Evolutionary conservation across 1,284 basidiomycete genomes (phyloP), one percentile per base, ranked within the genome.

Genomic region (Pascua guehoae): DNA sequence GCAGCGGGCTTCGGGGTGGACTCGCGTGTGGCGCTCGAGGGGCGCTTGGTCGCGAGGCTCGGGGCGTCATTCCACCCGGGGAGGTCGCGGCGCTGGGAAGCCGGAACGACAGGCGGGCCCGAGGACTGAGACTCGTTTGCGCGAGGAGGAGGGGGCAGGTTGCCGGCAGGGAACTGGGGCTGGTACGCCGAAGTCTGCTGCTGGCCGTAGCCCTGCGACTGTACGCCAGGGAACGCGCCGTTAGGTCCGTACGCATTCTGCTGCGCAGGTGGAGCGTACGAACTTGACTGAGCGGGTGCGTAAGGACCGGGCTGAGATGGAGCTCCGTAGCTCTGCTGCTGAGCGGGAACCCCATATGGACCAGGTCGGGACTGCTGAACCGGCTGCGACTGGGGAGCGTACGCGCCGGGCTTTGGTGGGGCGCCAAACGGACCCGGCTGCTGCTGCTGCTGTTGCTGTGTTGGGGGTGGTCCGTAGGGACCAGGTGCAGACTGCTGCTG

Each of bases 41-140:
- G 82, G n/a, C 76, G 68, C 51, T 85, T 85, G 50, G 81, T 79
- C 12, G 82, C 67, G 9, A 83, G 66, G 14, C 60, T 66, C 1
- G 76, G 74, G 5, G 79, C 76, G 2, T 98, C 94, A 70, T 98
- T 98, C 93, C 93, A 98, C 0, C 90, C 91, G 11, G 85, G 84
- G 45, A 86, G 85, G 59, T 88, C 88, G 44, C 79, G 76, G 32
- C 76, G 68, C 51, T 72, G 70, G 32, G 74, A 69, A 11, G 73
- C 76, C 2, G 77, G 69, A 17, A 77, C 62, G 15, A 70, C 60
- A 15, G 67, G 66, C 2, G 66, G 64, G 18, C 65, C 63, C 14
- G 60, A 58, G 39, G 59, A 56, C 40, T 49, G 45, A 12, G 47
- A 37, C 16, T 56, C 57, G 3, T 57, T 54, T 7, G 60, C 68